phyloP scores from a whole-genome alignment of 2,329 filamentous ascomycete species.

The Domatiomyces globalis region DNA sequence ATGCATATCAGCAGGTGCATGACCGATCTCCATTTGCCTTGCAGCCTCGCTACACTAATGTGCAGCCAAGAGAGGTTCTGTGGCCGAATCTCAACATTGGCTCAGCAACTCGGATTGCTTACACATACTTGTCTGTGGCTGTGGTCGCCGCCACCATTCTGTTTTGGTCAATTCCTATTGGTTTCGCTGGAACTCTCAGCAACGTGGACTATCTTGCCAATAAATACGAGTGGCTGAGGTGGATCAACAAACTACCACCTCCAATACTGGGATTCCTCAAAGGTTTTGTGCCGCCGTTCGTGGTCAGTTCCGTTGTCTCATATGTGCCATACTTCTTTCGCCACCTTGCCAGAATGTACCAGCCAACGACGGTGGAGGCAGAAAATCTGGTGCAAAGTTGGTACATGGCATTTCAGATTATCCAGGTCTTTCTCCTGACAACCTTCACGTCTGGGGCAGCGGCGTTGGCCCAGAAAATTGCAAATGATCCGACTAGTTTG shows the following conservation, averaged over 20 bases:
- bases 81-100: constrained; percentile 71
- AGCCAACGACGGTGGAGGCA: constrained; percentile 62
- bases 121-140: constrained; percentile 56
- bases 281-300: constrained; percentile 66
- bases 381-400: constrained; percentile 83
- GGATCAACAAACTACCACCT: constrained; percentile 56
- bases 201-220: constrained; percentile 57
- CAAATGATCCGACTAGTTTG: constrained; percentile 47
- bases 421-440: constrained; percentile 81
- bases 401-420: constrained; percentile 59
- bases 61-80: constrained; percentile 71
- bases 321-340: constrained; percentile 77
- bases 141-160: constrained; percentile 59
- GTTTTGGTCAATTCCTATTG: constrained; percentile 70
- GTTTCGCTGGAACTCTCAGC: constrained; percentile 70
- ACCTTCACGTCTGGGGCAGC: constrained; percentile 64
- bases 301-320: constrained; percentile 65
- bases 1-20: constrained; percentile 52
- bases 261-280: constrained; percentile 64
- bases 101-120: constrained; percentile 45
- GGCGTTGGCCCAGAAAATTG: constrained; percentile 50
- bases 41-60: constrained; percentile 68
- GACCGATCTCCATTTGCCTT: constrained; percentile 55
- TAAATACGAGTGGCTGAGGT: constrained; percentile 48
- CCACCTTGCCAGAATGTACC: constrained; percentile 62